Evolutionary conservation across 345 rosid species (phyloP).

Genomic region (Turnera subulata): DNA sequence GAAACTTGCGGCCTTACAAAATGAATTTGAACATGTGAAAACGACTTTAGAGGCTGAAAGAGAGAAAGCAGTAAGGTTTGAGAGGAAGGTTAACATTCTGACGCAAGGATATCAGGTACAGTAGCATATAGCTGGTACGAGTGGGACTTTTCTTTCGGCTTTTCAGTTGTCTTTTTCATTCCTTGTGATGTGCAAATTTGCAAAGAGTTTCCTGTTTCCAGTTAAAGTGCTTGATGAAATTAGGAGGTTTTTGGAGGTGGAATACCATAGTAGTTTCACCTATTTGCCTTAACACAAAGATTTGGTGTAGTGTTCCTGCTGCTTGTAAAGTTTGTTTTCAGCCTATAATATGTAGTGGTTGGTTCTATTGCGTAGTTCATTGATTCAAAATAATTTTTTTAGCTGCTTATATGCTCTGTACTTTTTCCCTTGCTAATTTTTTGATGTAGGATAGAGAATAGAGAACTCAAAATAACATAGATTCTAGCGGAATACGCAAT

Average conservation of each 20-base stretch:
- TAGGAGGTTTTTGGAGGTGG: neutral
- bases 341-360: too few relatives aligned
- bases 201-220: neutral
- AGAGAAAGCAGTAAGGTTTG: slow-evolving; percentile 78
- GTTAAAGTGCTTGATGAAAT: neutral
- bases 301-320: too few relatives aligned
- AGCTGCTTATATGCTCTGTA: too few relatives aligned
- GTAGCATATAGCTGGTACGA: neutral
- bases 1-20: slow-evolving; percentile 80
- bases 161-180: slow-evolving; percentile 1
- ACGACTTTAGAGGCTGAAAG: slow-evolving; percentile 75
- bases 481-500: too few relatives aligned
- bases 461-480: too few relatives aligned
- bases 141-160: neutral
- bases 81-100: slow-evolving; percentile 70
- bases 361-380: too few relatives aligned
- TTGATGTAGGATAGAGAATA: too few relatives aligned
- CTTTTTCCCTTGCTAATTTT: too few relatives aligned
- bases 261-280: too few relatives aligned
- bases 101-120: slow-evolving; percentile 96
- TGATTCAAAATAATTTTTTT: too few relatives aligned
- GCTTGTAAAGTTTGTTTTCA: neutral
- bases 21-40: slow-evolving; percentile 69
- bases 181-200: neutral
- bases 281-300: too few relatives aligned